Evolutionary conservation across 306 rosid species (phyloP), one percentile per base, ranked within the genome.

Genomic region (Nissolia schottii): DNA sequence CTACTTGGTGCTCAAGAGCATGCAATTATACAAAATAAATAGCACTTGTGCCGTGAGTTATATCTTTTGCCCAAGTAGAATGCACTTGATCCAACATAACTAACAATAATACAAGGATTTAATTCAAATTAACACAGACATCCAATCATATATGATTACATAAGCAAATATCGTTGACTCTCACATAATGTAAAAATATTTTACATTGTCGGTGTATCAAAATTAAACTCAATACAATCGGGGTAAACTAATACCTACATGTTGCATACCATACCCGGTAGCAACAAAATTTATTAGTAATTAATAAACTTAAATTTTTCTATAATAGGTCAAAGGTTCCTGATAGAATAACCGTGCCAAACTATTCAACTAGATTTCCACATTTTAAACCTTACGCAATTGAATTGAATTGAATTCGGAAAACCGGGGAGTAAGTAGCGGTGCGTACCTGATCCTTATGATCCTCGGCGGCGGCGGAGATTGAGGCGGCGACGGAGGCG

Each of bases 381-480:
- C 43, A 37, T 37, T 37, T 10, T 7, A 4, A 5, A 8, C 43
- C 12, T 7, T 6, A 37, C 8, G 41, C 41, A 37, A 37, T 0
- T 43, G 50, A 43, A 43, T 43, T 12, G 18, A n/a, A 43, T 7
- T 8, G 11, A 37, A 37, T 37, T 37, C 0, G 40, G 40, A 34
- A 34, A n/a, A n/a, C n/a, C 38, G 2, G 40, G 40, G 20, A 4
- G 19, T 16, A 15, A n/a, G 49, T 14, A 13, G 51, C 19, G 51
- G 19, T 45, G n/a, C n/a, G 67, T 3, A 86, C 98, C 96, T 92
- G 92, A 72, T 90, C 96, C 66, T 90, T 92, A 74, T 85, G 90
- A 79, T 92, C 96, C 78, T 90, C 95, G 10, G 88, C 73, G 46
- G 87, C 61, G 18, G 92, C 78, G 10, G 95, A 82, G 66, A 92